Percentiles rank a stretch among this genome's conserved stretches.
Conservation (phyloP, 1,139 yeast species). For the Suzukiozyma palmioleophila region DNA sequence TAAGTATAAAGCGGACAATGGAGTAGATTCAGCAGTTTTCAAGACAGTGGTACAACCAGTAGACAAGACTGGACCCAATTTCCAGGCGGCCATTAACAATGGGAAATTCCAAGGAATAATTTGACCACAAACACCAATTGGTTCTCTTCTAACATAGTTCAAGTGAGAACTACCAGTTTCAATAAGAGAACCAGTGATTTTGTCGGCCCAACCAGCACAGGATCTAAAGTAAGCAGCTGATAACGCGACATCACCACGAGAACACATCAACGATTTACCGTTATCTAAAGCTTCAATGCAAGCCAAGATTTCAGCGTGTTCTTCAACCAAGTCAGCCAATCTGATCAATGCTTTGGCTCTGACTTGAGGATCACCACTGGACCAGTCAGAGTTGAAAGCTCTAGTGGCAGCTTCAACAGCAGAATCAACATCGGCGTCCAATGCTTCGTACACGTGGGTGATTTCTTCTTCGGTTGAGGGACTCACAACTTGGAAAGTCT, state of each 20-base stretch:
- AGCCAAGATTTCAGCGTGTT: slow-evolving; percentile 55
- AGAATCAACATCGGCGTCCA: slow-evolving; percentile 61
- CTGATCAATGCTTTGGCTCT: slow-evolving; percentile 53
- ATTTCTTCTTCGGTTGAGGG: slow-evolving; percentile 69
- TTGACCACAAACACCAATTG: slow-evolving; percentile 78
- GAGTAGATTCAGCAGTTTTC: slow-evolving; percentile 82
- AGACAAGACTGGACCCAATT: slow-evolving; percentile 79
- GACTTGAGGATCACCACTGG: slow-evolving; percentile 36
- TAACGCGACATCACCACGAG: slow-evolving; percentile 56
- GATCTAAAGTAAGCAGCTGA: slow-evolving; percentile 61
- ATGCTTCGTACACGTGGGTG: slow-evolving; percentile 65
- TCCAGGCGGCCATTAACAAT: slow-evolving; percentile 79
- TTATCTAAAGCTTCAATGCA: slow-evolving; percentile 75
- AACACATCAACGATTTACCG: slow-evolving; percentile 65
- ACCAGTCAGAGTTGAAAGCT: slow-evolving; percentile 48
- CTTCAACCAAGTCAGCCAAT: slow-evolving; percentile 61
- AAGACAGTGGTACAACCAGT: slow-evolving; percentile 77
- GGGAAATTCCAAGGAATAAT: slow-evolving; percentile 92
- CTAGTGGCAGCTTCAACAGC: slow-evolving; percentile 78
- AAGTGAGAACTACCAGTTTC: slow-evolving; percentile 59
- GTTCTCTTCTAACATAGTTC: slow-evolving; percentile 58
- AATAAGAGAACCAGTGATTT: slow-evolving; percentile 63
- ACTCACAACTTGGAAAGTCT: slow-evolving; percentile 55
- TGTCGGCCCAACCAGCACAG: slow-evolving; percentile 85
- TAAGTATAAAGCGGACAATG: slow-evolving; percentile 68